Conservation (phyloP, 129 eudicot genomes). For the Chrysanthemum makinoi region DNA sequence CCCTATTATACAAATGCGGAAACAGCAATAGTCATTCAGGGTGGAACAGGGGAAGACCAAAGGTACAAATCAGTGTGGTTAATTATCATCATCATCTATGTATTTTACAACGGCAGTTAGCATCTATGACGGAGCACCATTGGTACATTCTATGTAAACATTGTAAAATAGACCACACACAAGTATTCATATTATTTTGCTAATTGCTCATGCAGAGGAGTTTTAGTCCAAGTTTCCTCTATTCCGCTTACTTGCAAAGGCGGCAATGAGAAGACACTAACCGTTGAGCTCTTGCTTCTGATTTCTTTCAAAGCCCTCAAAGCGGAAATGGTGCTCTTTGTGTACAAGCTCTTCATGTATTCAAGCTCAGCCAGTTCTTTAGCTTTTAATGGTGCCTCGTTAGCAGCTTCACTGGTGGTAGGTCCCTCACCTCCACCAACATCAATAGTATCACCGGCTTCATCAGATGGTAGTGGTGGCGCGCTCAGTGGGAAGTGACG, state of each 20-base stretch:
- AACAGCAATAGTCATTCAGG: conserved; percentile 3
- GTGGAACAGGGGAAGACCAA: conserved; percentile 8
- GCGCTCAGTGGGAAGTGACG: conserved; percentile 47
- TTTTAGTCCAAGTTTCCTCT: conserved; percentile 70
- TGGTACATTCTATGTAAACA: conserved; percentile 12
- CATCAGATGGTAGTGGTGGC: conserved; percentile 28
- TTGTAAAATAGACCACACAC: conserved; percentile 7
- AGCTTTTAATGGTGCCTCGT: conserved; percentile 30
- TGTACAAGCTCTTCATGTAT: conserved; percentile 70
- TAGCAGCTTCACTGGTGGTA: conserved; percentile 31
- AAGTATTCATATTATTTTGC: conserved; percentile 47
- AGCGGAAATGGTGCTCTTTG: conserved; percentile 79
- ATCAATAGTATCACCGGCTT: conserved; percentile 13
- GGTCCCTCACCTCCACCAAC: conserved; percentile 25
- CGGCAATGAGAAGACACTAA: conserved; percentile 81
- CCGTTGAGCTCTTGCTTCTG: conserved; percentile 83
- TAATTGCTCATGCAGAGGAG: conserved; percentile 64
- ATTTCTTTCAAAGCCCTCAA: conserved; percentile 74
- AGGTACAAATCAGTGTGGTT: conserved; percentile 20
- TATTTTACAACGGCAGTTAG: conserved; percentile 43
- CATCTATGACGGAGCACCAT: conserved; percentile 27
- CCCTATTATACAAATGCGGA: conserved; percentile 7
- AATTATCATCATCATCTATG: conserved; percentile 25
- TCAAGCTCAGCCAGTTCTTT: conserved; percentile 76
- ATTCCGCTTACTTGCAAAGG: conserved; percentile 64